These are phyloP conservation scores for Sordaria brevicollis DNA, from an alignment of 495 filamentous ascomycete genomes.

Conservation along the genomic window DNA sequence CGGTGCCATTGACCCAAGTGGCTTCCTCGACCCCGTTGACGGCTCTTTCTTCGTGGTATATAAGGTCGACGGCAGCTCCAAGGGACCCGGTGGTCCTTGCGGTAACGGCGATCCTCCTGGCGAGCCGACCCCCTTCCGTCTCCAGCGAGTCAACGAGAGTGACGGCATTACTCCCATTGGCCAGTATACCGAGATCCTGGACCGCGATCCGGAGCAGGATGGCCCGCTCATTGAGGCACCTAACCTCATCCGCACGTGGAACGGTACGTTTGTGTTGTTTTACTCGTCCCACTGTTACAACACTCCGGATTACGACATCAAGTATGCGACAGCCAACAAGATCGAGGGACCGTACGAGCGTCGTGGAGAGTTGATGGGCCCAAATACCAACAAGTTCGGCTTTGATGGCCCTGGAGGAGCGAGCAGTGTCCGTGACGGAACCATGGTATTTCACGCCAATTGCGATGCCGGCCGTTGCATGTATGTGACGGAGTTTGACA, in stretches of 20 bases:
- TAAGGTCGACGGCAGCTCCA: slow-evolving; percentile 51
- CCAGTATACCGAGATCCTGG: slow-evolving; percentile 40
- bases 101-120: slow-evolving; percentile 40
- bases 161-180: slow-evolving; percentile 46
- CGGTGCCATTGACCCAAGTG: slow-evolving; percentile 48
- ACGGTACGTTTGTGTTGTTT: slow-evolving; percentile 47
- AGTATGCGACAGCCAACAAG: slow-evolving; percentile 38
- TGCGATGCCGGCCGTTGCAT: slow-evolving; percentile 29
- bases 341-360: slow-evolving; percentile 40
- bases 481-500: slow-evolving; percentile 5
- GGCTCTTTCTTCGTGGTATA: slow-evolving; percentile 46
- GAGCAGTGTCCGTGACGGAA: slow-evolving; percentile 11
- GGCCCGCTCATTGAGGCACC: slow-evolving; percentile 54
- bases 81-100: slow-evolving; percentile 46
- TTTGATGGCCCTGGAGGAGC: slow-evolving; percentile 36
- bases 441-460: slow-evolving; percentile 40
- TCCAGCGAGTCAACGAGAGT: slow-evolving; percentile 38
- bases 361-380: slow-evolving; percentile 23
- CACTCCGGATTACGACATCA: slow-evolving; percentile 40
- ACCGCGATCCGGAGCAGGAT: slow-evolving; percentile 39
- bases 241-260: slow-evolving; percentile 32
- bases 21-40: slow-evolving; percentile 37
- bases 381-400: slow-evolving; percentile 18
- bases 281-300: slow-evolving; percentile 50
- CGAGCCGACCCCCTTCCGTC: slow-evolving; percentile 45